Evolutionary conservation across 2,329 filamentous ascomycete genomes (phyloP), one percentile per base, ranked within the genome.

Genomic region (Rhytidhysteron rufulum): DNA sequence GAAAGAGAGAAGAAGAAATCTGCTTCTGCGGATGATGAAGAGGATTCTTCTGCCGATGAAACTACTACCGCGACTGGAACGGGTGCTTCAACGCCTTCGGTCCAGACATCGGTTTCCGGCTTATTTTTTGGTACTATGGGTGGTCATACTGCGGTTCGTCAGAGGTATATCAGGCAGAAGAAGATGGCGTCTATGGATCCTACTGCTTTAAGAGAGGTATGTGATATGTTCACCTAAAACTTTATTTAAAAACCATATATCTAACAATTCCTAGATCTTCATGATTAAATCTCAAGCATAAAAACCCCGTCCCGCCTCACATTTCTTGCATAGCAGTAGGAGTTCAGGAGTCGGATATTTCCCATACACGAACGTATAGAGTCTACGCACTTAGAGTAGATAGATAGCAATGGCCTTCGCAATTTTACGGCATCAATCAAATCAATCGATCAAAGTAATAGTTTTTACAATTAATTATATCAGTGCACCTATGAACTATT

Each of bases 131-230:
- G 46, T 10, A 68, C 74, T 45, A 72, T 76, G 19, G 80, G 77
- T 35, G 78, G 88, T 48, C 86, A 90, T 61, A n/a, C n/a, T n/a
- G 78, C 85, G 40, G 80, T 90, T 34, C 75, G 91, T 48, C 82
- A 86, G 51, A 78, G 88, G 44, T 88, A 90, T 65, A 95, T 97
- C 56, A 85, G 85, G 41, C 87, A 93, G 54, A 97, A 97, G 73
- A 83, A 82, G 55, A 80, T 84, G 70, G 89, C 90, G 2, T 78
- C 89, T 43, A 78, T 88, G 70, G 86, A 96, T 63, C 77, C 83
- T 35, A 82, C 85, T 57, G 87, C 89, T 11, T 68, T 97, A 58
- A 91, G 90, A 63, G 89, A 96, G 81, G 86, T 90, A 69, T 38
- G n/a, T n/a, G n/a, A n/a, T n/a, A n/a, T n/a, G n/a, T n/a, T 54